These are phyloP conservation scores for Pycnococcus provasolii DNA, from an alignment of 139 green algal genomes.

Conservation along the genomic window DNA sequence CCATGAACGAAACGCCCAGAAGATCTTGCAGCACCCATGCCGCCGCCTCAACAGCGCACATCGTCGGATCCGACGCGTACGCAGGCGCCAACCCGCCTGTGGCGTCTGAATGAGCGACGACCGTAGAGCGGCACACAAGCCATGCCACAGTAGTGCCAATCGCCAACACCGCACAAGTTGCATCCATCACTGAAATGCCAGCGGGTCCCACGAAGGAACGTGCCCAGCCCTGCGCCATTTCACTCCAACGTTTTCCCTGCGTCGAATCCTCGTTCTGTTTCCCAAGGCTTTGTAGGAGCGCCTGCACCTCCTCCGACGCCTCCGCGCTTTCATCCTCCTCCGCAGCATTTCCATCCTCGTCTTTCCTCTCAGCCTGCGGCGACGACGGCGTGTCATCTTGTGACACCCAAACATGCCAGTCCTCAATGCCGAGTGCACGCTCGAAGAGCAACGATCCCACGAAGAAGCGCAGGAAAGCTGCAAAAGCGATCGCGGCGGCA, in stretches of 20 bases:
- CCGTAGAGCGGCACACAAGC: slow-evolving; percentile 9
- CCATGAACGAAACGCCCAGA: slow-evolving; percentile 40
- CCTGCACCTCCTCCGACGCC: too few species aligned
- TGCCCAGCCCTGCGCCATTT: background rate
- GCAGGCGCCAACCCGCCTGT: background rate
- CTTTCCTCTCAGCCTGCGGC: background rate
- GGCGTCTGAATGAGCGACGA: background rate
- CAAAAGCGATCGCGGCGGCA: background rate
- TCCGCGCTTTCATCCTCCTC: slow-evolving; percentile 5
- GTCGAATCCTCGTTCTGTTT: too few species aligned
- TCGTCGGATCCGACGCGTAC: too few species aligned
- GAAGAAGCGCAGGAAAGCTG: too few species aligned
- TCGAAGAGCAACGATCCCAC: background rate
- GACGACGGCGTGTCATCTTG: background rate
- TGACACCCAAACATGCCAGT: background rate
- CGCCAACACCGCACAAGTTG: background rate
- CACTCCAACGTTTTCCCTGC: too few species aligned
- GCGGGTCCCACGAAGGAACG: background rate
- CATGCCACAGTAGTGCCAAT: background rate
- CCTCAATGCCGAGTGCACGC: background rate
- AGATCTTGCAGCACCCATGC: slow-evolving; percentile 25
- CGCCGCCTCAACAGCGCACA: background rate
- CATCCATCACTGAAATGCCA: background rate
- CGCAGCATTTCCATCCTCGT: slow-evolving; percentile 3
- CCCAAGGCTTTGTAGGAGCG: too few species aligned